These are phyloP conservation scores for Pholiota adiposa DNA, from an alignment of 1,284 basidiomycete genomes.

Conservation along the genomic window DNA sequence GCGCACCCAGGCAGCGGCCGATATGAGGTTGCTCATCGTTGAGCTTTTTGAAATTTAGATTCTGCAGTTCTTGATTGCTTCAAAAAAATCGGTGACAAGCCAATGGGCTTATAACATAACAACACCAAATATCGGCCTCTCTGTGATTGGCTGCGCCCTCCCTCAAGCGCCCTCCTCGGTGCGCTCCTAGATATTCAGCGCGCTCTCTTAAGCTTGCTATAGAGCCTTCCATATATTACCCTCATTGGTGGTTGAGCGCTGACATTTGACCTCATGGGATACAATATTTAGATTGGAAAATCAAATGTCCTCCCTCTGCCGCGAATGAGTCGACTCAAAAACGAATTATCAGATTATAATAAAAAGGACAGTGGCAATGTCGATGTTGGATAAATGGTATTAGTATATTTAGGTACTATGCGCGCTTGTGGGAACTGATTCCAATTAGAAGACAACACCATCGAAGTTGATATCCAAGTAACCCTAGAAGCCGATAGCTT, in stretches of 20 bases:
- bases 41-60: not conserved
- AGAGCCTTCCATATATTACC: too few species aligned
- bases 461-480: conserved; percentile 15
- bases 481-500: not conserved
- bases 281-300: too few species aligned
- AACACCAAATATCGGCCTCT: conserved; percentile 2
- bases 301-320: too few species aligned
- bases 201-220: too few species aligned
- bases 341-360: not conserved
- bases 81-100: conserved; percentile 14
- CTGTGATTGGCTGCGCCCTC: not conserved
- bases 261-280: too few species aligned
- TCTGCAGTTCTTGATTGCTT: not conserved
- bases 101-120: conserved; percentile 7
- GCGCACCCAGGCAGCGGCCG: conserved; percentile 75
- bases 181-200: too few species aligned
- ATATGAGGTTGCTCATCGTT: conserved; percentile 75
- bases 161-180: too few species aligned
- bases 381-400: conserved; percentile 1
- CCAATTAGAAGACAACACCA: not conserved
- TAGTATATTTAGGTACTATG: conserved; percentile 2
- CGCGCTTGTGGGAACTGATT: not conserved
- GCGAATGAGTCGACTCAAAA: too few species aligned
- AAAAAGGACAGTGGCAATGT: too few species aligned
- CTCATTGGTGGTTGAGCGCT: too few species aligned